Evolutionary conservation across 768 basidiomycete genomes (phyloP), one percentile per base, ranked within the genome.

Genomic region (Mycena amicta): DNA sequence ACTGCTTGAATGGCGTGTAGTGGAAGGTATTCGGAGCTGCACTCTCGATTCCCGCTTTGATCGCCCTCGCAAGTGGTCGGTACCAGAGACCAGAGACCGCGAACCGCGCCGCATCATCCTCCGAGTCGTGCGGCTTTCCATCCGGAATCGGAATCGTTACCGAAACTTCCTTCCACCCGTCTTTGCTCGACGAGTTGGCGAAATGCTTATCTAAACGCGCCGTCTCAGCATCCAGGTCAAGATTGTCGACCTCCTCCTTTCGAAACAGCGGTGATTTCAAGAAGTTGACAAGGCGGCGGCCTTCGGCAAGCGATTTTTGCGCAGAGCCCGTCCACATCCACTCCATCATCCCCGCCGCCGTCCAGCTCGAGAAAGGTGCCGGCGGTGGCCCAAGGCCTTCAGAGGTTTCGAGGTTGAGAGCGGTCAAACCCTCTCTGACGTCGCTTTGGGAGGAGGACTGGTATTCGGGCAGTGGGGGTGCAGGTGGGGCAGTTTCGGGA

Each of bases 241-340:
- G 49, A 11, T 28, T 20, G 18, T 23, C 4, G 49, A 50, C n/a
- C 18, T 50, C 49, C 11, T 26, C 46, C 33, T 56, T 49, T 15
- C 45, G 27, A 13, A 49, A 56, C 16, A 13, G 2, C 23, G 50
- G 56, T 3, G 53, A 26, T 5, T 22, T n/a, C 3, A 66, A n/a
- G 41, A 72, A 67, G 13, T 33, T 33, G 25, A 50, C 31, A 2
- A 56, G 33, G 15, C 49, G 46, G 1, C 37, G 23, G 30, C 31
- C 39, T 51, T 59, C 52, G 1, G 56, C 27, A 0, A 52, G 5
- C 4, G 50, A 41, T 46, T 61, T 39, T 5, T 12, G 26, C 2
- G 20, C 31, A 2, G 56, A 61, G 2, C 61, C 59, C 3, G 53
- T 59, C 45, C 64, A 62, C 18, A 66, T 64, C 67, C 67, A 69